Conservation (phyloP, 208 protist species). For the Angomonas deanei region DNA sequence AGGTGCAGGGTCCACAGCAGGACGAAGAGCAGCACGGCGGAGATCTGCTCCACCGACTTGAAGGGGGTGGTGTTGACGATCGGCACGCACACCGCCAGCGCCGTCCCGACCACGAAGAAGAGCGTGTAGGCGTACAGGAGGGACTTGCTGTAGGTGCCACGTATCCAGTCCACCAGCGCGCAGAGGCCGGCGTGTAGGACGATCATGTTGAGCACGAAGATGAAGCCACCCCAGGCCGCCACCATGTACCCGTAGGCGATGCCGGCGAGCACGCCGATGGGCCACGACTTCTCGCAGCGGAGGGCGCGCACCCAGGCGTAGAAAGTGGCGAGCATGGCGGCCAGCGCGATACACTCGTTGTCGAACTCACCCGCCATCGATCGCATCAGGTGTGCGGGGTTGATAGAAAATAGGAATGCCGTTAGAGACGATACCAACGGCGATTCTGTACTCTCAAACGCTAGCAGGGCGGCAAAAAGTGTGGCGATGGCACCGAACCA, state of each 20-base stretch:
- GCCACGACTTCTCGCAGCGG: slow-evolving; percentile 28
- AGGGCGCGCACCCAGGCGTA: slow-evolving; percentile 86
- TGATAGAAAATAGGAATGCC: slow-evolving; percentile 56
- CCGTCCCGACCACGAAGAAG: slow-evolving; percentile 83
- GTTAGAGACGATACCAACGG: slow-evolving; percentile 85
- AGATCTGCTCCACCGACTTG: slow-evolving; percentile 93
- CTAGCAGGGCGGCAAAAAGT: slow-evolving; percentile 76
- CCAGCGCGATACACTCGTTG: slow-evolving; percentile 98
- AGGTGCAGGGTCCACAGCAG: slow-evolving; percentile 28
- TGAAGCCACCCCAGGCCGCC: slow-evolving; percentile 96
- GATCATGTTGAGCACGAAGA: slow-evolving; percentile 98
- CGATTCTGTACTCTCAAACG: slow-evolving; percentile 69
- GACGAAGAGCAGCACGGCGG: slow-evolving; percentile 83
- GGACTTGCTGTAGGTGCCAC: background rate
- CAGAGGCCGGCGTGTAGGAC: slow-evolving; percentile 90
- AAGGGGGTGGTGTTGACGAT: slow-evolving; percentile 95
- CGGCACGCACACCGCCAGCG: slow-evolving; percentile 92
- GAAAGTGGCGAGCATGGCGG: slow-evolving; percentile 94
- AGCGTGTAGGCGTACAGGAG: slow-evolving; percentile 2
- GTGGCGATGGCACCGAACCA: slow-evolving; percentile 56
- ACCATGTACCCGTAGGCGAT: slow-evolving; percentile 91
- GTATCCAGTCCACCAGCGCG: slow-evolving; percentile 68
- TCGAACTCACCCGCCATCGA: slow-evolving; percentile 98
- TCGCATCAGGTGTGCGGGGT: slow-evolving; percentile 92
- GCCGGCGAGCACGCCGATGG: slow-evolving; percentile 46